Evolutionary conservation across 768 basidiomycete species (phyloP), one percentile per base, ranked within the genome.

Genomic region (Boletellus ananiceps): DNA sequence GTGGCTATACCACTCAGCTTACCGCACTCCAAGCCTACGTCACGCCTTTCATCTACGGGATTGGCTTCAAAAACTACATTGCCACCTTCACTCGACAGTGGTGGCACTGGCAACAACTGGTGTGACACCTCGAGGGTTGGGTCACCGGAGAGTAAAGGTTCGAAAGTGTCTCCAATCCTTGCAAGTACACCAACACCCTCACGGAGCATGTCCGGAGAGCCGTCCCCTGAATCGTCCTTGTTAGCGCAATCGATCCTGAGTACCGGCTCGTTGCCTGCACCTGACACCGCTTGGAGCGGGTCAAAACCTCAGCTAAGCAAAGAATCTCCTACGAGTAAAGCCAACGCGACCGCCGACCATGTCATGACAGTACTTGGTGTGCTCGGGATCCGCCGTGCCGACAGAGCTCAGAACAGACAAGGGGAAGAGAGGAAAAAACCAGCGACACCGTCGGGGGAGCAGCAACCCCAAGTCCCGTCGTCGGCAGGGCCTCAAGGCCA

Each of bases 331-430:
- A n/a, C 47, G 32, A 39, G 13, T 38, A 62, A 56, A 36, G 37
- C 12, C 6, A 67, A 67, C 5, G 58, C 58, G 14, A 36, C 44
- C 16, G 42, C 47, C 3, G 57, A 66, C 36, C 36, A 51, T 31
- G 48, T 62, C 15, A 18, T 57, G 7, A 50, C 59, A 0, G 52
- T 61, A 5, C 57, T 69, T 7, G 66, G 68, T 31, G 36, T 61
- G n/a, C 52, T 67, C 1, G 57, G 66, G 39, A 36, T 62, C 46
- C 66, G 68, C 14, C 68, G 67, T 27, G 66, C 65, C 2, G 55
- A 57, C 34, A 67, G 50, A 39, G 35, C 31, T 4, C 55, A 67
- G 34, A 57, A 32, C 34, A 56, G 46, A 36, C 59, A 49, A 27
- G 45, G 32, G n/a, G 64, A 63, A 49, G 67, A 66, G 14, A 68